These are phyloP conservation scores for Crucibulum laeve DNA, from an alignment of 768 basidiomycete genomes.

Conservation along the genomic window DNA sequence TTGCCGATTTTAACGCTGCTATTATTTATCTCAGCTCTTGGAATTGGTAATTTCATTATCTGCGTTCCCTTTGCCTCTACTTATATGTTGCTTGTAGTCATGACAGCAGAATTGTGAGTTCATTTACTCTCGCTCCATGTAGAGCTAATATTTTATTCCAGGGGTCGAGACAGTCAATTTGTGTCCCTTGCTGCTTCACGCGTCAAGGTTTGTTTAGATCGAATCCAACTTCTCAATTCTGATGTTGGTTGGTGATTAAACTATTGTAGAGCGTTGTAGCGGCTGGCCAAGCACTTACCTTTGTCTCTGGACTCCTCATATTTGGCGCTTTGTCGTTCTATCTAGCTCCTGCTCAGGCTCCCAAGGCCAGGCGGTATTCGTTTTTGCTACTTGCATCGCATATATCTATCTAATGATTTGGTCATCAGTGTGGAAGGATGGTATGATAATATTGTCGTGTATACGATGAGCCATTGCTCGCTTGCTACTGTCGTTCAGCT, in stretches of 20 bases:
- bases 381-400: background rate
- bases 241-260: slow-evolving; percentile 1
- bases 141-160: background rate
- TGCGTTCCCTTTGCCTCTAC: background rate
- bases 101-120: slow-evolving; percentile 12
- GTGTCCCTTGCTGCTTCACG: background rate
- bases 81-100: background rate
- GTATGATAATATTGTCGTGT: slow-evolving; percentile 15
- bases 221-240: background rate
- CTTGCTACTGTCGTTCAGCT: slow-evolving; percentile 14
- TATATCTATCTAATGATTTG: background rate
- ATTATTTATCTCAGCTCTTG: slow-evolving; percentile 9
- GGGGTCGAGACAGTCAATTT: background rate
- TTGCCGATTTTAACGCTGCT: background rate
- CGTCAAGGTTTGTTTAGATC: background rate
- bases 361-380: slow-evolving; percentile 7
- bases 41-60: slow-evolving; percentile 6
- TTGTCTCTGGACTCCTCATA: slow-evolving; percentile 8
- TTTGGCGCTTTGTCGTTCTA: slow-evolving; percentile 9
- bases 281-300: slow-evolving; percentile 9
- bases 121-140: background rate
- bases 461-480: slow-evolving; percentile 11
- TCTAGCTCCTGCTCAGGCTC: slow-evolving; percentile 7
- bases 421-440: slow-evolving; percentile 4
- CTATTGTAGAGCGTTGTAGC: slow-evolving; percentile 2